Evolutionary conservation across 139 green algal species (phyloP), one percentile per base, ranked within the genome.

Genomic region (Chlamydomonas sp.): DNA sequence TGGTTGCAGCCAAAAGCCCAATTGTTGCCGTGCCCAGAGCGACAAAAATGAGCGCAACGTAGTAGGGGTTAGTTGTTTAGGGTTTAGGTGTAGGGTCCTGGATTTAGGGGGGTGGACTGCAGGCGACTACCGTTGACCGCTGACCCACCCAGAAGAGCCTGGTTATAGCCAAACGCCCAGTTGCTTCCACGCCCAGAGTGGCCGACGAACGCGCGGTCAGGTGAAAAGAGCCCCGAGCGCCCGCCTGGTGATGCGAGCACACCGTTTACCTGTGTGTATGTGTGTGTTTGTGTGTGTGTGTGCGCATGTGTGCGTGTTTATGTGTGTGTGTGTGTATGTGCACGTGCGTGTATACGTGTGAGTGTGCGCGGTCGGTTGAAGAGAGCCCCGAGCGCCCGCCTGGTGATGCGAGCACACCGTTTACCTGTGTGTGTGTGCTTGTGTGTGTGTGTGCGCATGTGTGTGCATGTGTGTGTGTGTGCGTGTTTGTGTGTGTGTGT

Each of bases 171-270:
- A 35, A 77, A 83, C 0, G 76, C 76, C 76, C 76, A 83, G 72
- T 83, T 83, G 72, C 79, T 83, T 58, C 76, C 76, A 28, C 76
- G 68, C 6, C 76, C 76, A 38, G 71, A 76, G 34, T 82, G 76
- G 1, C 73, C 77, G 31, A 76, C 30, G 49, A 67, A 79, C 65
- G 73, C 79, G 48, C 70, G 58, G 54, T 72, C 26, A 20, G 37
- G 34, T 4, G 35, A 65, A 48, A 82, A 76, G 0, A 82, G 30
- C 16, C 69, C 69, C n/a, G n/a, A n/a, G n/a, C n/a, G 16, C 70
- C 38, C 0, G 24, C 39, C 58, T 79, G 69, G 16, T 59, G 54
- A 13, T 70, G 29, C 22, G n/a, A 74, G 70, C n/a, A 67, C 57
- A 0, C 3, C 26, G 34, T 72, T 69, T 2, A 81, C 75, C 58